A percentile compares a stretch with the other conserved stretches of the same genome.
phyloP scores from a whole-genome alignment of 192 early-diverging fungal species.

The Backusella liffmaniae region DNA sequence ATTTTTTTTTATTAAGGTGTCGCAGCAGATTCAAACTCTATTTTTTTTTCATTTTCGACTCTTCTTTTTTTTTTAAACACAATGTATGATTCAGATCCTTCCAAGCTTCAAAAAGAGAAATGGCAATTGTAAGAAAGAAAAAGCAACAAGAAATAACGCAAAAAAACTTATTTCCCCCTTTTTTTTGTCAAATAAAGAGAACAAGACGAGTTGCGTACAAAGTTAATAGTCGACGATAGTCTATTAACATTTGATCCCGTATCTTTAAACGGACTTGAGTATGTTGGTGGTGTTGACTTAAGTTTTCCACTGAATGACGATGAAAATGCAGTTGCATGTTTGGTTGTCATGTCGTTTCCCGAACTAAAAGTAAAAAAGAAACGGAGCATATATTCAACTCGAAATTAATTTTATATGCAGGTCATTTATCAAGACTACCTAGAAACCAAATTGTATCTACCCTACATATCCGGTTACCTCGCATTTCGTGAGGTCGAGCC shows the following conservation, averaged over 20 bases:
- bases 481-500: conserved; percentile 85
- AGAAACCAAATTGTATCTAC: conserved; percentile 60
- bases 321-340: conserved; percentile 66
- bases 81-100: conserved; percentile 5
- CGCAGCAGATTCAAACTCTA: neutral
- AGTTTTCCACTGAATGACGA: conserved; percentile 61
- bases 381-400: neutral
- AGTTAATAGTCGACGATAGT: conserved; percentile 10
- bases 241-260: conserved; percentile 10
- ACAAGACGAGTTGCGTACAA: conserved; percentile 7
- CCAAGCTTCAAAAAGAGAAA: conserved; percentile 4
- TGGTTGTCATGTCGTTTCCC: conserved; percentile 73
- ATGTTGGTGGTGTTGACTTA: conserved; percentile 76
- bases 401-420: conserved; percentile 11
- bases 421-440: conserved; percentile 64
- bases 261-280: conserved; percentile 35
- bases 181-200: neutral
- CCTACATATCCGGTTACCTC: conserved; percentile 90
- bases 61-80: neutral
- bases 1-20: neutral
- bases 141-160: neutral
- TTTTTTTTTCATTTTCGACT: neutral
- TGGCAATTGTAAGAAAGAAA: conserved; percentile 11
- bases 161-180: neutral
- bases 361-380: conserved; percentile 42